Conservation (phyloP, 768 basidiomycete genomes). For the Boletus insuetus region DNA sequence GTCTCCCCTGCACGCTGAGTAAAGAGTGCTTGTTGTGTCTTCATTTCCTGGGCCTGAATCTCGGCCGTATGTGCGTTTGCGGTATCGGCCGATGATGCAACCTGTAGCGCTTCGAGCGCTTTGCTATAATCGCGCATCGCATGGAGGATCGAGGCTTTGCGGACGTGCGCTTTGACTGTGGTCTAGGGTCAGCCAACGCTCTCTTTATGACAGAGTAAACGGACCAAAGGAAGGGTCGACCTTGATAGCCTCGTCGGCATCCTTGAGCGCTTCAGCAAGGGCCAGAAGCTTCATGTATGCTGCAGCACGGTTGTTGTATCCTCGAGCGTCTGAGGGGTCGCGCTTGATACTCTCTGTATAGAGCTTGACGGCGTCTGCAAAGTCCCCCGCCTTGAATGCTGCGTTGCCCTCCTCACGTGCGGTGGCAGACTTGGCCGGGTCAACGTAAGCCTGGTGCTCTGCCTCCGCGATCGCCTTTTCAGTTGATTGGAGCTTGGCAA, state of each 20-base stretch:
- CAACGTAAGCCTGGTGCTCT: slow-evolving; percentile 81
- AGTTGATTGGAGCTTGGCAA: slow-evolving; percentile 83
- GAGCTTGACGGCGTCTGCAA: slow-evolving; percentile 84
- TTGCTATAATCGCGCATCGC: slow-evolving; percentile 91
- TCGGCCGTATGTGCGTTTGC: slow-evolving; percentile 81
- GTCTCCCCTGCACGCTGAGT: slow-evolving; percentile 78
- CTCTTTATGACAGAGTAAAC: slow-evolving; percentile 16
- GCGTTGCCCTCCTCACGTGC: slow-evolving; percentile 93
- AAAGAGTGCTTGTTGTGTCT: slow-evolving; percentile 77
- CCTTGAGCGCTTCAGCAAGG: slow-evolving; percentile 93
- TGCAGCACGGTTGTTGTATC: slow-evolving; percentile 98
- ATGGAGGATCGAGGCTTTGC: slow-evolving; percentile 82
- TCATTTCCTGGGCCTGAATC: slow-evolving; percentile 76
- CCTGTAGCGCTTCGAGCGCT: slow-evolving; percentile 80
- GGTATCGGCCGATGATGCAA: slow-evolving; percentile 74
- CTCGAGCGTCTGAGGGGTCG: slow-evolving; percentile 82
- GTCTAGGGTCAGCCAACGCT: neutral
- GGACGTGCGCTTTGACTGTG: slow-evolving; percentile 88
- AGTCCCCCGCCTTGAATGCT: slow-evolving; percentile 90
- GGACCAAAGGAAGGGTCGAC: slow-evolving; percentile 82
- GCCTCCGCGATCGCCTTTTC: slow-evolving; percentile 78
- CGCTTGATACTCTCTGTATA: slow-evolving; percentile 98
- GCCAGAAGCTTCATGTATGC: slow-evolving; percentile 95
- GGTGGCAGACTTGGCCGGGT: slow-evolving; percentile 75
- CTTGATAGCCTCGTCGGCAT: slow-evolving; percentile 90